Base-by-base conservation (phyloP, 2,329 filamentous ascomycete genomes). In the Penicillium sumatraense region DNA sequence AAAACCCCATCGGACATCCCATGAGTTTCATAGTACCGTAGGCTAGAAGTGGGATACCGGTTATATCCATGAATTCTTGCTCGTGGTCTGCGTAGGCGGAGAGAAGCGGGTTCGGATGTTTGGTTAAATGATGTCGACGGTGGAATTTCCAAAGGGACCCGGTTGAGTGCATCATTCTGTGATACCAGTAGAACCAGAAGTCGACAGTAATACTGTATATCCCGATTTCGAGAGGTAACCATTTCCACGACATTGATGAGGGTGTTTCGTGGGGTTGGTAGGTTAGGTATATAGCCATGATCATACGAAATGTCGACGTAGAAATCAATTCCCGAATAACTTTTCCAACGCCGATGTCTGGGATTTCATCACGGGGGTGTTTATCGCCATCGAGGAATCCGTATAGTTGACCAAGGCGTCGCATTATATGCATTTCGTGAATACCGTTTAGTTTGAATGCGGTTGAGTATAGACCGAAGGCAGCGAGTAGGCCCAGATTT, bases 71-170 rank as follows among this genome's bases (percentile, higher is more conserved):
- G 23, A 78, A 65, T 52, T 79, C 76, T 51, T 80, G 77, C 49
- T 75, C 76, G n/a, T 64, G 57, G 44, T 79, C 77, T 11, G 77
- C 76, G 53, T 79, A 79, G 1, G 73, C 67, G 0, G 74, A 70
- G 0, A 79, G 66, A 0, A 79, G 67, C 1, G 75, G 72, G 44
- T 76, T 78, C 2, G 77, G 77, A 45, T 79, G 77, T 53, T 79
- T 79, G 42, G 76, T 78, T n/a, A 79, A 62, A 56, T 80, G 77
- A 50, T 80, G 77, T 0, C 75, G 78, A 36, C 76, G 72, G 63
- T 80, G 77, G 57, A 70, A 78, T 50, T 75, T 68, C 77, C 77
- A 79, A 1, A 79, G 61, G 5, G 57, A 64, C 46, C 70, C 63
- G 20, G 75, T 56, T 49, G 78, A 75, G 57, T 79, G 77, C 73